Base-by-base conservation (phyloP, 345 rosid species). In the Citrus hindsii region DNA sequence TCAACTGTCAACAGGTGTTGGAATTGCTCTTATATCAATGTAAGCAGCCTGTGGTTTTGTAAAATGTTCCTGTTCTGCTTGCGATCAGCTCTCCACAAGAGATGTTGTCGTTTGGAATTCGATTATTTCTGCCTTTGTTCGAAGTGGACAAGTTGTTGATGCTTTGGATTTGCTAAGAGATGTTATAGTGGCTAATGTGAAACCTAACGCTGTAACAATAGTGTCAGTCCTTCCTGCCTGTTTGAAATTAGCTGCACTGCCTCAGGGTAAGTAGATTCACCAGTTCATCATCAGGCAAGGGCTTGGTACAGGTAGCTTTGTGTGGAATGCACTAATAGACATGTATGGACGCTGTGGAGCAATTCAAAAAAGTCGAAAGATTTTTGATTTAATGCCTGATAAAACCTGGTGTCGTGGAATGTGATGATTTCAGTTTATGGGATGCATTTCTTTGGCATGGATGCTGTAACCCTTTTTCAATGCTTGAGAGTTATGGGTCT, bases 231-330 rank as follows among this genome's bases (percentile, higher is more conserved):
- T 82, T 83, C 91, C 79, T 77, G 81, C 84, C 73, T 87, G 86
- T 87, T 81, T 85, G 61, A 81, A 65, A 63, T 80, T 75, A 48
- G 87, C 86, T 38, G 86, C 82, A 69, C 77, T 83, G 71, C 77
- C 80, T 66, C 82, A 80, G 76, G 90, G 87, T 63, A 87, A 84
- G 81, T 83, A 85, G 77, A 77, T 84, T 38, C 90, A 87, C 81
- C 81, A 77, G 18, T 87, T 81, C 68, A 61, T 84, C 71, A 79
- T 84, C 74, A 71, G 80, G 40, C 77, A 77, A 66, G 80, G 86
- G 51, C 86, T 81, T 14, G 59, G 76, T 62, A 67, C 30, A 25
- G 76, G 79, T 38, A 78, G 73, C 78, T 79, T 79, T 48, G 82
- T 78, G 4, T 66, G 74, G 65, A 84, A 79, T 67, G 78, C 84